Evolutionary conservation across 2,329 filamentous ascomycete species (phyloP).

Genomic region (Alternaria panax): DNA sequence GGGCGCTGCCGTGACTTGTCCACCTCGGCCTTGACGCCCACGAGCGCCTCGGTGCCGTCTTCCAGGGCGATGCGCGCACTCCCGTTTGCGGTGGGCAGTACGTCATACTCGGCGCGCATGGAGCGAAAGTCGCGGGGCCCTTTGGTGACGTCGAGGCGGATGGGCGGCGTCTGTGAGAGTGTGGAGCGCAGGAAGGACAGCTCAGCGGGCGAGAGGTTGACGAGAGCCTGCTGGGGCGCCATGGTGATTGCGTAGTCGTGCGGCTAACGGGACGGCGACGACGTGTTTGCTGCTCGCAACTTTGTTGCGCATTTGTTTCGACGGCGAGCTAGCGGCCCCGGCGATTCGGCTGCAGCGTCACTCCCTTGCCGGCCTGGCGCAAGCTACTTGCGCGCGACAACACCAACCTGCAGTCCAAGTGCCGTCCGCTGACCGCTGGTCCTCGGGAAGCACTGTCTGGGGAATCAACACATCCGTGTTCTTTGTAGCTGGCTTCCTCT

Average conservation of each 20-base stretch:
- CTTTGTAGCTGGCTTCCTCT: background rate
- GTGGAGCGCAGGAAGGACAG: constrained; percentile 93
- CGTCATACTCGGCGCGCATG: constrained; percentile 85
- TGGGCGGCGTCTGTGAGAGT: constrained; percentile 79
- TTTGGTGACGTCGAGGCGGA: constrained; percentile 75
- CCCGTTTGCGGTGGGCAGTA: constrained; percentile 88
- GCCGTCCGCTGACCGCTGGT: constrained; percentile 29
- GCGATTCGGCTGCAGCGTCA: constrained; percentile 30
- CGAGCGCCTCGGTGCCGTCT: constrained; percentile 94
- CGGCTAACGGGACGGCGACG: constrained; percentile 12
- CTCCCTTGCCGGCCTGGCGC: constrained; percentile 21
- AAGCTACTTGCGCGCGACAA: constrained; percentile 30
- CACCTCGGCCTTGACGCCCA: constrained; percentile 94
- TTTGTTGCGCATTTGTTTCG: constrained; percentile 21
- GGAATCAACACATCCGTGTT: background rate
- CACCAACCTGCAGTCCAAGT: constrained; percentile 35
- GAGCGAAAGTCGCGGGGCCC: constrained; percentile 84
- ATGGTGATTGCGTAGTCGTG: constrained; percentile 28
- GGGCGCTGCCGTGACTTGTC: constrained; percentile 67
- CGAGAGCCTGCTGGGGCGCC: constrained; percentile 59
- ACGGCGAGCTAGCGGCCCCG: constrained; percentile 17
- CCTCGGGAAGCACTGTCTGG: background rate
- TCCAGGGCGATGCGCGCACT: constrained; percentile 93
- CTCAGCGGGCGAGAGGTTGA: constrained; percentile 90
- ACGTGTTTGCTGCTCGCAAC: constrained; percentile 15